Conservation (phyloP, 2,329 filamentous ascomycete species). For the Mycosphaerella arachidis region DNA sequence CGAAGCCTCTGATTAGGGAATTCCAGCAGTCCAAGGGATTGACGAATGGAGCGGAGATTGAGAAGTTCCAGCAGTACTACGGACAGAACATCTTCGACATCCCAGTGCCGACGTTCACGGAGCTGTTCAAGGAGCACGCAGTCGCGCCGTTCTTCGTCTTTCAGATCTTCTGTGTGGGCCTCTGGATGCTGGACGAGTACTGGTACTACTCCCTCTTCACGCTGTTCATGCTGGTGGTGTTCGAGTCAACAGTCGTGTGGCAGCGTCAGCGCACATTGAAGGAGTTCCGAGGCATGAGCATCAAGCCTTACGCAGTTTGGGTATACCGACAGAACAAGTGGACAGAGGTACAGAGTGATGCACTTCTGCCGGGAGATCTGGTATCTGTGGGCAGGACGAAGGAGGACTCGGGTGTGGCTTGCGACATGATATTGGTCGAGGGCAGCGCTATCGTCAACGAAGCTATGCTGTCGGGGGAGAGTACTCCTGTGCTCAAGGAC, state of each 20-base stretch:
- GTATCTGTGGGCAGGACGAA: constrained; percentile 90
- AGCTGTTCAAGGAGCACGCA: constrained; percentile 96
- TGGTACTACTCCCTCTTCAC: constrained; percentile 99
- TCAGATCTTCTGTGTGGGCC: constrained; percentile 94
- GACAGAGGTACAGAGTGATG: constrained; percentile 84
- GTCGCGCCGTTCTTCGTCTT: constrained; percentile 99
- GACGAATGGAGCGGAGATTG: constrained; percentile 66
- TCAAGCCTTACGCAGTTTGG: constrained; percentile 95
- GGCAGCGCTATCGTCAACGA: constrained; percentile 98
- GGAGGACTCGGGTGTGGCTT: constrained; percentile 94
- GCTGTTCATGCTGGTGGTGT: constrained; percentile 94
- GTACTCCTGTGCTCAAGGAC: constrained; percentile 93
- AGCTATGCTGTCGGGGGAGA: constrained; percentile 98
- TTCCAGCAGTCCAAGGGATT: constrained; percentile 82
- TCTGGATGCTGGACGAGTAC: constrained; percentile 99
- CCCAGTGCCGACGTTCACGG: constrained; percentile 88
- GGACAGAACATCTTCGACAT: constrained; percentile 96
- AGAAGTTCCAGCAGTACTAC: constrained; percentile 83
- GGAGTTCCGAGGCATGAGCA: constrained; percentile 98
- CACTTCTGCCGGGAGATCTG: constrained; percentile 86
- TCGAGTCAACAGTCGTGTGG: constrained; percentile 99
- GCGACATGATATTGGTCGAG: constrained; percentile 92
- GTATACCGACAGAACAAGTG: constrained; percentile 84
- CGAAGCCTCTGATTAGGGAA: constrained; percentile 69
- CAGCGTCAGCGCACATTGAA: constrained; percentile 91